Base-by-base conservation (phyloP, 2,329 filamentous ascomycete species). In the Alternaria infectoria region DNA sequence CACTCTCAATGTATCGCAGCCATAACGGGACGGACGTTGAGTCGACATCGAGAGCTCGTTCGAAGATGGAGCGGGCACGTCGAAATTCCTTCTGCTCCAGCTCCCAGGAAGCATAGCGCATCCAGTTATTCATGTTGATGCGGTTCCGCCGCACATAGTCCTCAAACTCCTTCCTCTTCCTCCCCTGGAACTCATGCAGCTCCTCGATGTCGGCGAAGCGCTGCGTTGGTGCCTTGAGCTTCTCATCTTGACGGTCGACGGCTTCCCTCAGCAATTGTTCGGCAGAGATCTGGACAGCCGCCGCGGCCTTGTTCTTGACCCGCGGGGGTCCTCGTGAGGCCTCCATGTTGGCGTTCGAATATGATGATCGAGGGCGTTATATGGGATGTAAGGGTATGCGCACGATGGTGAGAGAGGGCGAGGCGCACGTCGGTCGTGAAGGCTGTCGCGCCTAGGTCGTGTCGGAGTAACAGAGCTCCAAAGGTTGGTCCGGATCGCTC, bases 221-320 rank as follows among this genome's bases (percentile, higher is more conserved):
- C 81, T 97, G 94, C 15, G 94, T 97, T 2, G 96, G 96, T 54
- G 93, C 93, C 81, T 97, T 91, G 57, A 98, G 84, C 44, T 89
- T 88, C 32, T 91, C 89, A 82, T 99, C 96, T 83, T 98, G 96
- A 65, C 96, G 90, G 82, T 99, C 96, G 69, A 98, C 96, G 68
- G 96, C 96, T 85, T 99, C 96, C 72, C 96, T 92, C 46, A 99
- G 90, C 67, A 99, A 90, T 84, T 99, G 96, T 82, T 99, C 96
- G 70, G 96, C 96, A 70, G 92, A 96, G 79, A 99, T 97, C 83
- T 98, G 82, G 62, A 83, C 76, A 46, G 82, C 93, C 83, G 95
- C 95, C 2, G 96, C 88, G 69, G 92, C 93, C 91, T 99, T 99
- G 86, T 99, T 98, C 83, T 98, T 98, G 86, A 99, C 96, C 87